Evolutionary conservation across 805 yeast genomes (phyloP), one percentile per base, ranked within the genome.

Genomic region (Wickerhamiella brachini): DNA sequence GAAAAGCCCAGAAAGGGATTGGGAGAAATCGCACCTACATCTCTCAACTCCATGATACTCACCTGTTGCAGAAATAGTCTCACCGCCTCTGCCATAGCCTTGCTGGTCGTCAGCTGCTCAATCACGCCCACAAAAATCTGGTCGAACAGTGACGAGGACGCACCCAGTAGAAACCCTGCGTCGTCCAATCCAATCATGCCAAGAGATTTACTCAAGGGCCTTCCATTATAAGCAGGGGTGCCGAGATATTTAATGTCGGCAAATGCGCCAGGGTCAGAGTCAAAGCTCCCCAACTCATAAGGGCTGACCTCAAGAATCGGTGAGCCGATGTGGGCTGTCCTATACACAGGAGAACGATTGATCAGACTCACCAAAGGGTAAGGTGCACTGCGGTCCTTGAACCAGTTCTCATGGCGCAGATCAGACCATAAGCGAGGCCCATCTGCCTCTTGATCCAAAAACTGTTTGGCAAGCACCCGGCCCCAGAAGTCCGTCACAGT

Each of bases 401-500:
- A 84, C 50, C 76, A 79, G 44, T 77, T 78, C 57, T 76, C 71
- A 48, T 76, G 78, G 56, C 81, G 70, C 44, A 84, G 66, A 18
- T 75, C 70, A 6, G 77, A 68, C 65, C 75, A 77, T 21, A 41
- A 41, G 4, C 47, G 21, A 24, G 47, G 47, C 10, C 24, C n/a
- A 8, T 41, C 24, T 15, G 9, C 41, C 9, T 23, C 17, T 2
- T 45, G 18, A 5, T 79, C 71, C 66, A 76, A 75, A 55, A 82
- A 74, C 61, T 80, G 84, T 57, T 79, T 75, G 1, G 86, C 74
- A 42, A 84, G 65, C 2, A 79, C 80, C 56, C 87, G 71, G 13
- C 86, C 86, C 90, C 89, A 83, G 52, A 77, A 75, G 65, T 85
- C 94, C 5, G 89, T 81, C 38, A 83, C 59, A 13, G 83, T 69